Base-by-base conservation (phyloP, 2,329 filamentous ascomycete genomes). In the Microdochium bolleyi region DNA sequence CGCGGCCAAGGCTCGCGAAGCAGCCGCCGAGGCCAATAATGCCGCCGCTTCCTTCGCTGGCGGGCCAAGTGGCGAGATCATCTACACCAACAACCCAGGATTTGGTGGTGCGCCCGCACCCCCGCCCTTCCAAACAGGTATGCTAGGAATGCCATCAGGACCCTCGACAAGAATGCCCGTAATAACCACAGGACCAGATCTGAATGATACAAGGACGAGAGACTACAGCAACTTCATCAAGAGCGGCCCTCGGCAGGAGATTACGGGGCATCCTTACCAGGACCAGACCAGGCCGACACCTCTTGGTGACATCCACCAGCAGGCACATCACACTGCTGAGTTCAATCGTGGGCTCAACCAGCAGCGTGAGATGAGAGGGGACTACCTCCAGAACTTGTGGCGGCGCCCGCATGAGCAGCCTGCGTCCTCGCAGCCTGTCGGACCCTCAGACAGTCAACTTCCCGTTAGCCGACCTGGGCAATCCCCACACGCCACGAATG, bases 281-380 rank as follows among this genome's bases (percentile, higher is more conserved):
- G 94, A 97, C 66, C 81, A 90, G 60, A 89, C 86, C 9, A 84
- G 92, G 65, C 78, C 89, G 11, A 88, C 86, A 57, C 82, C 85
- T 27, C 78, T 89, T 25, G 77, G 82, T 49, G 92, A 97, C 62
- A 83, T 97, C 52, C 78, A 94, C 58, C 87, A 88, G 48, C 91
- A 96, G 68, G 89, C 91, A 25, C 84, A 89, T 50, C 89, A 95
- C 57, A 87, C 92, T 19, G 89, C 90, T 54, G 92, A 97, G 60
- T 95, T 87, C 73, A 97, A 92, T 73, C 90, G 94, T 62, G 80
- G 82, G 49, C 77, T 97, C 51, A 90, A 88, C 62, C 82, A 88
- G 60, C 87, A 92, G 67, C 86, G 92, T 54, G 83, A 84, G 38
- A 85, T 88, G 70, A 87, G 94, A 54, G 82, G 78, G 54, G 85